Evolutionary conservation across 768 basidiomycete genomes (phyloP).

Genomic region (Lactarius pseudohatsudake): DNA sequence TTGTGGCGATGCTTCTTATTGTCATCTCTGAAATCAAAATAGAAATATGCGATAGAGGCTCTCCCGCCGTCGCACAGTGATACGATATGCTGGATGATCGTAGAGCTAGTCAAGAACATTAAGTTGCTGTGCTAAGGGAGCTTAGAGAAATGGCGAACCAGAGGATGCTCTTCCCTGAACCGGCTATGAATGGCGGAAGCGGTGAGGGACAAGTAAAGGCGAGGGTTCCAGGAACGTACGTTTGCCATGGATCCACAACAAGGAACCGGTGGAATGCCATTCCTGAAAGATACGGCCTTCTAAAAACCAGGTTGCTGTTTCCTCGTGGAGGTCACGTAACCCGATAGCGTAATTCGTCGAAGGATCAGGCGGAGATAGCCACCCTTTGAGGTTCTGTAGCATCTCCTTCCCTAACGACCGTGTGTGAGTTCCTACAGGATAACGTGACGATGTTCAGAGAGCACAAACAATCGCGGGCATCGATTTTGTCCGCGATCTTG

Average conservation of each 20-base stretch:
- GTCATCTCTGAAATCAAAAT: not conserved
- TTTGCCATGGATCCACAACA: not conserved
- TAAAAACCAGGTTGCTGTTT: not conserved
- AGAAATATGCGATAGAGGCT: not conserved
- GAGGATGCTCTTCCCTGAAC: not conserved
- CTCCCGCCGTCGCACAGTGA: not conserved
- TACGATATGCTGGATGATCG: not conserved
- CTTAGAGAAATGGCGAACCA: not conserved
- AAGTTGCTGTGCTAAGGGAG: not conserved
- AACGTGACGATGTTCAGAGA: not conserved
- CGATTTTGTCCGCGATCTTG: not conserved
- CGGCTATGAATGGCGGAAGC: not conserved
- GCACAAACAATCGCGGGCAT: not conserved
- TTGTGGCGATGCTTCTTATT: not conserved
- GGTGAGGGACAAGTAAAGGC: not conserved
- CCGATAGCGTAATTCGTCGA: not conserved
- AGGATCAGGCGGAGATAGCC: not conserved
- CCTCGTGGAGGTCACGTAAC: not conserved
- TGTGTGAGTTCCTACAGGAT: not conserved
- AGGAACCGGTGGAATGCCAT: not conserved
- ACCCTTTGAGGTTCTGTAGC: not conserved
- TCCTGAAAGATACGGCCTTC: not conserved
- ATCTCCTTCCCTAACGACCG: not conserved
- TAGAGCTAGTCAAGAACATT: not conserved
- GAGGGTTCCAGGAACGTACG: not conserved